A percentile compares a stretch with the other conserved stretches of the same genome.
Evolutionary conservation across 805 yeast genomes (phyloP).

Genomic region (Saccharomycopsis olivae): DNA sequence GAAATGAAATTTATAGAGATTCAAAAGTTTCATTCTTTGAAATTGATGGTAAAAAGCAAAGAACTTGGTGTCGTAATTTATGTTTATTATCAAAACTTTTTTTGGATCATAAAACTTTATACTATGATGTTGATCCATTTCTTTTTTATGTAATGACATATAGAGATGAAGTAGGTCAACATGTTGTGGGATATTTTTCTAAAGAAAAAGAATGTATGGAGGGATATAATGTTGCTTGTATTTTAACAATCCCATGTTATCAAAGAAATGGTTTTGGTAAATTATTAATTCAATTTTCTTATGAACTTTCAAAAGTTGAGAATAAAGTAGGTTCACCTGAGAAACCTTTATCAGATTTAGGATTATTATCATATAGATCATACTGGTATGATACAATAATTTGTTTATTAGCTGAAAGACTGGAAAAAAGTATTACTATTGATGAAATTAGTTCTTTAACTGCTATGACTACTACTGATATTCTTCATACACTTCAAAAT

Average conservation of each 20-base stretch:
- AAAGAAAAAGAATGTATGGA: conserved; percentile 96
- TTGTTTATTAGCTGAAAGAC: conserved; percentile 54
- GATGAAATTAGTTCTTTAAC: conserved; percentile 83
- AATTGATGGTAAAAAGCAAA: conserved; percentile 90
- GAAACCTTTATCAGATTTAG: conserved; percentile 83
- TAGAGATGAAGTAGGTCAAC: conserved; percentile 85
- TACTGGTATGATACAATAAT: conserved; percentile 92
- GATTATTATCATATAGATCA: conserved; percentile 86
- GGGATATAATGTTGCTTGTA: conserved; percentile 93
- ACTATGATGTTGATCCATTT: conserved; percentile 97
- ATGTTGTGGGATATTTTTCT: conserved; percentile 91
- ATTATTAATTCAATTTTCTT: conserved; percentile 83
- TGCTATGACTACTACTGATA: conserved; percentile 94
- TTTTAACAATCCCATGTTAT: conserved; percentile 89
- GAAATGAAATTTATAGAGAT: conserved; percentile 93
- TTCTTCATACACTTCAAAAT: conserved; percentile 86
- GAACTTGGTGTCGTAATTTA: conserved; percentile 95
- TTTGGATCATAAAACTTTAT: conserved; percentile 89
- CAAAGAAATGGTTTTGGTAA: conserved; percentile 94
- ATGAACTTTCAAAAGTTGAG: conserved; percentile 80
- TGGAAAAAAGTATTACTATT: conserved; percentile 58
- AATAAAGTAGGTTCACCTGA: conserved; percentile 94
- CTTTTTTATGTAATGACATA: conserved; percentile 92
- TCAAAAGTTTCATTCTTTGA: conserved; percentile 91
- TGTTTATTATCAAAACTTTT: conserved; percentile 86